Evolutionary conservation across 2,329 filamentous ascomycete genomes (phyloP).

Genomic region (Exophiala sp.): DNA sequence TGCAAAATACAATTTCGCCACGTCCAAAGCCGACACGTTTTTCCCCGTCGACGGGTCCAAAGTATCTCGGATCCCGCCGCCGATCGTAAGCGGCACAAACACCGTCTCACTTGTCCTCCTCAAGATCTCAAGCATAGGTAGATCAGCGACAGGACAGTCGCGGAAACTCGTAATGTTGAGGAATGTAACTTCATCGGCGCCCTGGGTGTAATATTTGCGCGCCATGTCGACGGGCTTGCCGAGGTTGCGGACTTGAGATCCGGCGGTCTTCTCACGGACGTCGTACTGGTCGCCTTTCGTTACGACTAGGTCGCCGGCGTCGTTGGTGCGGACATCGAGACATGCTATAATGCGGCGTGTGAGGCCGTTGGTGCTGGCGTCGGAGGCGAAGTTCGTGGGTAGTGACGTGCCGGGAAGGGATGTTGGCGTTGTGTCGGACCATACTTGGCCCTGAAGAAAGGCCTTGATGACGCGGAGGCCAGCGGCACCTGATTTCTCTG

Average conservation of each 20-base stretch:
- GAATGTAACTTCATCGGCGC: slow-evolving; percentile 95
- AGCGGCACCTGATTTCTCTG: slow-evolving; percentile 91
- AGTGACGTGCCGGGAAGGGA: background rate
- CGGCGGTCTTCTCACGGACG: slow-evolving; percentile 75
- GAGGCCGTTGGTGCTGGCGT: slow-evolving; percentile 58
- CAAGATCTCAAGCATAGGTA: slow-evolving; percentile 94
- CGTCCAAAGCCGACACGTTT: slow-evolving; percentile 81
- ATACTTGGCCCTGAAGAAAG: slow-evolving; percentile 72
- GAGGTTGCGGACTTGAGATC: slow-evolving; percentile 74
- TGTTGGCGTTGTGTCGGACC: slow-evolving; percentile 33
- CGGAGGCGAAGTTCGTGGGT: background rate
- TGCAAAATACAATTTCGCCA: slow-evolving; percentile 96
- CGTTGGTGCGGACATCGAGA: slow-evolving; percentile 91
- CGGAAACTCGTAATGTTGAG: slow-evolving; percentile 98
- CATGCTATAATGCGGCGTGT: slow-evolving; percentile 95
- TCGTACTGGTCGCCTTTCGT: slow-evolving; percentile 99
- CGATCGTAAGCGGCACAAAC: slow-evolving; percentile 93
- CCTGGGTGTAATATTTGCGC: slow-evolving; percentile 88
- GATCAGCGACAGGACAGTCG: slow-evolving; percentile 85
- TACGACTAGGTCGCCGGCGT: slow-evolving; percentile 89
- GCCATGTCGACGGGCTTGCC: slow-evolving; percentile 97
- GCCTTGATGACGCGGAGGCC: slow-evolving; percentile 79
- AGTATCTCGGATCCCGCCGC: slow-evolving; percentile 91
- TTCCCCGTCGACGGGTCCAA: slow-evolving; percentile 77
- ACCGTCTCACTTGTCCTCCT: slow-evolving; percentile 82